Conservation (phyloP, 164 flowering plant genomes). For the Stephania yunnanensis region DNA sequence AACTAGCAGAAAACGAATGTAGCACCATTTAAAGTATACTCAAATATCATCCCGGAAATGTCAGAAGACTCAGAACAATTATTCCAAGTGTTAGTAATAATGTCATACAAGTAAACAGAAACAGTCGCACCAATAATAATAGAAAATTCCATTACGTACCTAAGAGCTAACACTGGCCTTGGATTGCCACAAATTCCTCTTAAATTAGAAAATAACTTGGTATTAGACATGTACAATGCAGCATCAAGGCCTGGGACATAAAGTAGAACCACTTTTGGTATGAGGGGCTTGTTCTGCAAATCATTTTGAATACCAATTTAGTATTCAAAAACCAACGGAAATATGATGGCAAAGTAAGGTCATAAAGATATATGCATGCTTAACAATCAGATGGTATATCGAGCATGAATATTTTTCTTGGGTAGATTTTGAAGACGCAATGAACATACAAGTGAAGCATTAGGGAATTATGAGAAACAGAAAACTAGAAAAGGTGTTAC, state of each 20-base stretch:
- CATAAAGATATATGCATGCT: not conserved
- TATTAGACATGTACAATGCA: conserved; percentile 74
- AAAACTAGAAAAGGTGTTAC: conserved; percentile 25
- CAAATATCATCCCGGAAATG: not conserved
- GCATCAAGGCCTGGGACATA: conserved; percentile 99
- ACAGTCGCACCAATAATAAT: not conserved
- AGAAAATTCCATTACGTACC: conserved; percentile 43
- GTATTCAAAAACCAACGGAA: not conserved
- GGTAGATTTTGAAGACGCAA: no score
- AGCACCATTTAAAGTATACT: conserved; percentile 15
- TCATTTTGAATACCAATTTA: conserved; percentile 7
- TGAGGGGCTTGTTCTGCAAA: conserved; percentile 95
- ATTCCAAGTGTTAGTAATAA: not conserved
- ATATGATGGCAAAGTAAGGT: no score
- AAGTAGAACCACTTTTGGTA: conserved; percentile 86
- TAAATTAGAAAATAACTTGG: conserved; percentile 45
- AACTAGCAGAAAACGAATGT: conserved; percentile 43
- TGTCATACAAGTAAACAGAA: not conserved
- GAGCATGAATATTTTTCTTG: not conserved
- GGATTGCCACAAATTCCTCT: conserved; percentile 78
- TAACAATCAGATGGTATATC: not conserved
- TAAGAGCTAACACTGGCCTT: conserved; percentile 71
- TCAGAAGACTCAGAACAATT: no score
- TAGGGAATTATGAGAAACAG: not conserved
- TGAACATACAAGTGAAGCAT: not conserved